Base-by-base conservation (phyloP, 2,329 filamentous ascomycete genomes). In the Whalleya microplaca region DNA sequence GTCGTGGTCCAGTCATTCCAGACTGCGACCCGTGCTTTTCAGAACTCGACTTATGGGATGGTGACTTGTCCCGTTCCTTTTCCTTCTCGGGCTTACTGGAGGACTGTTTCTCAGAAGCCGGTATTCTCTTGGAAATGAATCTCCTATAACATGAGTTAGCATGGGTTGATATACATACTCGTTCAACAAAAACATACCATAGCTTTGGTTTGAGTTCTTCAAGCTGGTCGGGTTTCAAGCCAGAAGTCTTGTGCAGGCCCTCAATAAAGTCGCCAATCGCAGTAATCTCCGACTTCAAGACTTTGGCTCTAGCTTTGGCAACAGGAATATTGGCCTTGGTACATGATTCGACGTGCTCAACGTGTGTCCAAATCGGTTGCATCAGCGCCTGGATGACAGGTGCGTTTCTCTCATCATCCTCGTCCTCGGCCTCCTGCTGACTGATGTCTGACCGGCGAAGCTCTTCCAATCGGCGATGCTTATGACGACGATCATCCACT, bases 381-480 rank as follows among this genome's bases (percentile, higher is more conserved):
- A 72, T 72, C 14, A 72, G 63, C 5, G 65, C 67, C 51, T 67
- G 47, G 32, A 72, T 72, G 41, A 72, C 62, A 10, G 66, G 70
- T 1, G 68, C 67, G 40, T 72, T 66, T 47, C 68, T 64, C 48
- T 72, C 61, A 64, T 72, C 64, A 66, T 77, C 72, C 67, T 78
- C 74, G 52, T 77, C 76, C 66, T 77, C 74, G 10, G 66, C 53
- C 53, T 74, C 71, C 50, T 71, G 70, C 32, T 67, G 68, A 41
- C 64, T 69, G 59, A 53, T 53, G 48, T 81, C 80, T 21, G 65
- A 64, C 18, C 67, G 69, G 21, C 69, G 68, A 48, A 69, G 65
- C 21, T 75, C 73, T 49, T 86, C 83, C 2, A 82, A 75, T 44
- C 81, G 79, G 20, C 82, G 79, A 53, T 80, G 77, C 64, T 84